Base-by-base conservation (phyloP, 2,329 filamentous ascomycete species). In the Aspergillus pseudoglaucus region DNA sequence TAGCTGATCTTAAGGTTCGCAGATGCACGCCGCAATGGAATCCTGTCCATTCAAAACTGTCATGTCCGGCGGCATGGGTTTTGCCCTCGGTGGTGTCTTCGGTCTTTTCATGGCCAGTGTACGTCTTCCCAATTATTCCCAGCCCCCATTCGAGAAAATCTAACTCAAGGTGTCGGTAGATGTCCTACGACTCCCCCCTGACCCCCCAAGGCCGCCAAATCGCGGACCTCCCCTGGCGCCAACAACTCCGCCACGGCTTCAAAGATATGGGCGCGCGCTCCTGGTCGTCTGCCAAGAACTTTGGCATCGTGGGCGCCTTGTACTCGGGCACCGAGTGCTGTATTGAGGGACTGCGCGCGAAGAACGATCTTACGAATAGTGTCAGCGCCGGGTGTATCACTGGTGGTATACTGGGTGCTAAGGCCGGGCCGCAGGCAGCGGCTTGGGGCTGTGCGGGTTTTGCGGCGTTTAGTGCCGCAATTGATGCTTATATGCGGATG, bases 21-120 rank as follows among this genome's bases (percentile, higher is more conserved):
- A 93, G 87, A 85, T 95, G 75, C 82, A 89, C 77, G 71, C 76
- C 20, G 82, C 83, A 39, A 95, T 96, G 88, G 90, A 97, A 70
- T 94, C 88, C 30, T 98, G 93, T 66, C 82, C 85, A 20, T 84
- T 84, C 49, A 98, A 98, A 71, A 87, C 89, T 15, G 84, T 82
- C 58, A 86, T 98, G 72, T 87, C 90, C 0, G 93, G 91, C 48
- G 88, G 86, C 20, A 94, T 94, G 82, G 93, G 93, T 14, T 96
- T 96, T 62, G 93, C 85, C 33, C 84, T 98, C 56, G 93, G 93
- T 53, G 93, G 90, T 61, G 76, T 94, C 39, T 98, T 98, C 59
- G 93, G 93, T 58, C 80, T 97, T 61, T 98, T 98, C 76, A 98
- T 97, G 91, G 89, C 90, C 50, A 93, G 88, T 63, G 89, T 95